Evolutionary conservation across 2,329 filamentous ascomycete genomes (phyloP).

Genomic region (Nemania sp.): DNA sequence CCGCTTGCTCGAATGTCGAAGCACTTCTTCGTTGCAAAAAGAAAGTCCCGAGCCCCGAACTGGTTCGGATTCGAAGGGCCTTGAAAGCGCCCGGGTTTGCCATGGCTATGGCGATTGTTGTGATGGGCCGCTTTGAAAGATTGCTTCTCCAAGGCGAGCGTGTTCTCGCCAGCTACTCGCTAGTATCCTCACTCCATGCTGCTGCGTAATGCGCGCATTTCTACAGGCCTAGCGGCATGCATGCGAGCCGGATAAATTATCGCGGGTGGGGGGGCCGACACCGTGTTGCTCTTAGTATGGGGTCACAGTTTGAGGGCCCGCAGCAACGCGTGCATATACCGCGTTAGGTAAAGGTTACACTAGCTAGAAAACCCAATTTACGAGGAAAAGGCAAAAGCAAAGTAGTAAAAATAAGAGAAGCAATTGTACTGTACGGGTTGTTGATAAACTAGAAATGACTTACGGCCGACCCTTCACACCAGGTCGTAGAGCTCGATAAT

Average conservation of each 20-base stretch:
- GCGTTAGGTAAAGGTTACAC: too few species aligned
- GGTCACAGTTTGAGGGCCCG: too few species aligned
- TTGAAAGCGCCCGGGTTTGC: not conserved
- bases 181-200: not conserved
- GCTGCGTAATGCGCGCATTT: constrained; percentile 18
- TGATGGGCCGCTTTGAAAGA: not conserved
- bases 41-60: not conserved
- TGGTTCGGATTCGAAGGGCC: constrained; percentile 1
- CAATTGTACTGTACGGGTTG: too few species aligned
- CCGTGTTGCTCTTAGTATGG: too few species aligned
- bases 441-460: too few species aligned
- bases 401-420: too few species aligned
- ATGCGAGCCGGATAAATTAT: constrained; percentile 8
- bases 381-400: too few species aligned
- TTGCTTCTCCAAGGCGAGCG: not conserved
- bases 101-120: constrained; percentile 9
- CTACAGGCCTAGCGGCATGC: constrained; percentile 11
- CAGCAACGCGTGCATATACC: too few species aligned
- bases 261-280: constrained; percentile 12
- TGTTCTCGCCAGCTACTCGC: not conserved
- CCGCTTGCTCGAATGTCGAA: constrained; percentile 45
- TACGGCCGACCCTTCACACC: too few species aligned
- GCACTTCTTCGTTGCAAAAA: constrained; percentile 3
- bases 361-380: too few species aligned
- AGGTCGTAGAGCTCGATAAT: too few species aligned